Evolutionary conservation across 352 stramenopile genomes (phyloP), one percentile per base, ranked within the genome.

Genomic region (Phytophthora podocarpi): DNA sequence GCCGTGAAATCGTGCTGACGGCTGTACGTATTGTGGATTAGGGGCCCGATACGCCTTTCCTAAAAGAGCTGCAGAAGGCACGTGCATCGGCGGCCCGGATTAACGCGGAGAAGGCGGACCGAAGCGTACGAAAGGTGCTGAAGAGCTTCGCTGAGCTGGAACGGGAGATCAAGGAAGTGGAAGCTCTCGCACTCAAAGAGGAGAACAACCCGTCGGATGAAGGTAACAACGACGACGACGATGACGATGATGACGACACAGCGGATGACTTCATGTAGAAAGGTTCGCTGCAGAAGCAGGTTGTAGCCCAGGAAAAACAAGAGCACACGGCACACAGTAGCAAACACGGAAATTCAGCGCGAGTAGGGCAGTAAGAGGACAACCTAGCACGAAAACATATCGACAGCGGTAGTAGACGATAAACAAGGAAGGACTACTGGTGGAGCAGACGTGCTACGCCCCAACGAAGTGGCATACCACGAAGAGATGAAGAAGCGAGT

Each of bases 121-220:
- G 70, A 55, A 78, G 80, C 56, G 76, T 88, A 35, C 63, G 59
- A 15, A 93, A 90, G 41, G 62, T 86, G 35, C 48, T 95, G 26
- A 95, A 93, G 62, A 73, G 70, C 37, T 93, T 83, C 59, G 72
- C 84, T 35, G 82, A 93, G 60, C 59, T 95, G 23, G 71, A 76
- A n/a, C 60, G 70, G 24, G 82, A 91, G 61, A 83, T 93, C 40
- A 67, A 82, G 32, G 78, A 88, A 36, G 85, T 86, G 35, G 64
- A 87, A 49, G 80, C 85, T 55, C 74, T 82, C n/a, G 58, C 69
- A 1, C 41, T 76, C 10, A 84, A 91, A 50, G 78, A 80, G 23
- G 77, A 82, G 9, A 79, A 76, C 24, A 76, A 64, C 2, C 53
- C 47, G 26, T 79, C 67, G 0, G 74, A 87, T 13, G 78, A 85